Percentiles rank a stretch among this genome's conserved stretches.
phyloP scores from a whole-genome alignment of 1,284 basidiomycete genomes.

The Irpex sp. region DNA sequence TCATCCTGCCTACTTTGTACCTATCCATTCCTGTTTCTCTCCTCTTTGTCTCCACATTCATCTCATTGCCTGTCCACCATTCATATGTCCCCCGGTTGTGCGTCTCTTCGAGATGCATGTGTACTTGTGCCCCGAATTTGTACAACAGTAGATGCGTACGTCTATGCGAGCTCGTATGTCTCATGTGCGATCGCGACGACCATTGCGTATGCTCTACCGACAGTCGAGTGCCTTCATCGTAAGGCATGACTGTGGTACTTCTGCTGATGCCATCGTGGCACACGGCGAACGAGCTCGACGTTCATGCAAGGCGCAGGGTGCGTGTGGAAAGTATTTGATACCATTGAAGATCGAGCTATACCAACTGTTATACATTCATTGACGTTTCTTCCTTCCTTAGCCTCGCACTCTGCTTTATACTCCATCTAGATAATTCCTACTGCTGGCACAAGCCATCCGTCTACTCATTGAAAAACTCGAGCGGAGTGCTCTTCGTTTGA shows the following conservation, averaged over 20 bases:
- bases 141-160: slow-evolving; percentile 14
- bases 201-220: slow-evolving; percentile 2
- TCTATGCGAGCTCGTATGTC: slow-evolving; percentile 15
- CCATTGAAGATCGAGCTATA: no score
- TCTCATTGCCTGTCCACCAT: slow-evolving; percentile 1
- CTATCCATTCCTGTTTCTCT: neutral
- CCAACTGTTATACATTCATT: neutral
- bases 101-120: slow-evolving; percentile 6
- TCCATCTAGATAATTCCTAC: neutral
- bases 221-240: neutral
- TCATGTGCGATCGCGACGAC: slow-evolving; percentile 2
- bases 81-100: slow-evolving; percentile 1
- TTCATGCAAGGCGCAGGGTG: no score
- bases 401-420: neutral
- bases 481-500: slow-evolving; percentile 51
- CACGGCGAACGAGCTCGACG: no score
- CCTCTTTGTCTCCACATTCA: slow-evolving; percentile 1
- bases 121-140: slow-evolving; percentile 14
- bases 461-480: slow-evolving; percentile 75
- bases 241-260: neutral
- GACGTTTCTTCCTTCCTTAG: neutral
- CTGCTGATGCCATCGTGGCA: neutral
- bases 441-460: neutral
- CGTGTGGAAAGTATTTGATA: no score
- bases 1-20: slow-evolving; percentile 14